phyloP scores from a whole-genome alignment of 257 asterid species.

The Buddleja alternifolia region DNA sequence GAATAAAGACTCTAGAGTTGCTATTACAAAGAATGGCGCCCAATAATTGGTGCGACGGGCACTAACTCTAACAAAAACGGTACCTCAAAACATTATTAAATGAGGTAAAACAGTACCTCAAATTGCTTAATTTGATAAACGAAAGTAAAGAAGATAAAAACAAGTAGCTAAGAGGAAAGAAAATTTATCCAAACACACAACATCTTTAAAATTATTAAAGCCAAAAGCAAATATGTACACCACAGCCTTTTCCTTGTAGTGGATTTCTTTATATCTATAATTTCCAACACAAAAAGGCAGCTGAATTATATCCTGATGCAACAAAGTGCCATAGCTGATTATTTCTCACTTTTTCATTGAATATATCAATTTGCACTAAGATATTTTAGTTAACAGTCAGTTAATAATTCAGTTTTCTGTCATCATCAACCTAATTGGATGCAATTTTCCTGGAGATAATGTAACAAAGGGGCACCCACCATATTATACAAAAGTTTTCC shows the following conservation, averaged over 20 bases:
- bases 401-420: slow-evolving; percentile 4
- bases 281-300: slow-evolving; percentile 19
- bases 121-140: slow-evolving; percentile 14
- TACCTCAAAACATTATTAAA: too few species aligned
- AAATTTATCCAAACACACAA: slow-evolving; percentile 23
- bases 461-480: slow-evolving; percentile 34
- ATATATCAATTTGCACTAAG: slow-evolving; percentile 14
- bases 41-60: too few species aligned
- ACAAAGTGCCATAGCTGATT: slow-evolving; percentile 22
- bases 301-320: slow-evolving; percentile 16
- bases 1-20: too few species aligned
- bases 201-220: slow-evolving; percentile 33
- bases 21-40: too few species aligned
- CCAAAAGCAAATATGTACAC: slow-evolving; percentile 30
- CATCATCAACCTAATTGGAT: slow-evolving; percentile 24
- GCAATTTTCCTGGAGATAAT: slow-evolving; percentile 49
- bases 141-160: not conserved
- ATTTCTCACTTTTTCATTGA: slow-evolving; percentile 14
- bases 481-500: slow-evolving; percentile 33
- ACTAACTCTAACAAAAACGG: too few species aligned
- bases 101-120: not conserved
- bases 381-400: slow-evolving; percentile 30
- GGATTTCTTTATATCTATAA: slow-evolving; percentile 33
- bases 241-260: slow-evolving; percentile 28
- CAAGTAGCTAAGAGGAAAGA: not conserved